Evolutionary conservation across 139 green algal species (phyloP).

Genomic region (Ettlia oleoabundans): DNA sequence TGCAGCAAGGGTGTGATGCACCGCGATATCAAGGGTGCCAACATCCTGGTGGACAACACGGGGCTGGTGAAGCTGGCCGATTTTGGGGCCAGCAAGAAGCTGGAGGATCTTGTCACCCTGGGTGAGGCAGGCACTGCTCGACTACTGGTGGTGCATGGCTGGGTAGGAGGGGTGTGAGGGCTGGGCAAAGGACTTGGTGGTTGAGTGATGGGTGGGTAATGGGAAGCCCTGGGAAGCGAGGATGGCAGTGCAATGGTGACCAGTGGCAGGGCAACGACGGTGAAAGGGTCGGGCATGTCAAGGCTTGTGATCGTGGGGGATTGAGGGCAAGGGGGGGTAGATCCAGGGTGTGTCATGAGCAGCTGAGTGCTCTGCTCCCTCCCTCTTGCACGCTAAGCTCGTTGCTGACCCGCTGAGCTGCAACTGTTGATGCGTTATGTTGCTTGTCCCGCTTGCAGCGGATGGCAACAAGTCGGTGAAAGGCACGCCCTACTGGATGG

Average conservation of each 20-base stretch:
- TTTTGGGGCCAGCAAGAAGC: constrained; percentile 93
- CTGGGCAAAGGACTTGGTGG: neutral
- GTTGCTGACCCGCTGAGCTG: too few species aligned
- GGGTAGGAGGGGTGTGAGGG: neutral
- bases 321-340: too few species aligned
- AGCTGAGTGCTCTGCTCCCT: too few species aligned
- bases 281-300: too few species aligned
- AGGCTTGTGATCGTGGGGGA: too few species aligned
- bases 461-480: constrained; percentile 88
- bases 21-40: constrained; percentile 96
- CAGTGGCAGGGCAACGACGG: too few species aligned
- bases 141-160: neutral
- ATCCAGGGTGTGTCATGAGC: neutral
- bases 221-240: neutral
- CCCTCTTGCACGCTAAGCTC: too few species aligned
- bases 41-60: constrained; percentile 93
- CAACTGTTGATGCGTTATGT: too few species aligned
- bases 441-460: too few species aligned
- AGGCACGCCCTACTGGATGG: constrained; percentile 99
- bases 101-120: constrained; percentile 91
- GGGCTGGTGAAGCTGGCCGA: constrained; percentile 95
- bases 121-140: constrained; percentile 42
- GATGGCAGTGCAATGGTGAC: too few species aligned
- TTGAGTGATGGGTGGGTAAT: neutral
- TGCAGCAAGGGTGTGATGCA: constrained; percentile 85